Conservation (phyloP, 2,329 filamentous ascomycete genomes). For the Mariannaea elegans region DNA sequence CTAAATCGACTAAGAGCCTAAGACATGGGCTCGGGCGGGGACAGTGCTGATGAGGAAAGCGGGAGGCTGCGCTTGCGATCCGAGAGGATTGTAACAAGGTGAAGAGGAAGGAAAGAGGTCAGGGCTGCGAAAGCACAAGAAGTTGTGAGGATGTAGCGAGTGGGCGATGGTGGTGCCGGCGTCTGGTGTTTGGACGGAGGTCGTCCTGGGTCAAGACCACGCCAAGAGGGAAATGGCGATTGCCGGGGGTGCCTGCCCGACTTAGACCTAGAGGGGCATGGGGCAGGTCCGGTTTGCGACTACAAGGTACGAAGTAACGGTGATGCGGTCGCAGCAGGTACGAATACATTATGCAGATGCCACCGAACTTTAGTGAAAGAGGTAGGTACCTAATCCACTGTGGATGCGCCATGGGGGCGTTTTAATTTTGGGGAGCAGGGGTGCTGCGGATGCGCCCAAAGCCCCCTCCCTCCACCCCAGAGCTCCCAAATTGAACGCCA, state of each 20-base stretch:
- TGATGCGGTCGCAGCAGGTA: constrained; percentile 24
- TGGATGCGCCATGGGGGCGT: constrained; percentile 21
- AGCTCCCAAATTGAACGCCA: constrained; percentile 23
- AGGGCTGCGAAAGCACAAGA: constrained; percentile 25
- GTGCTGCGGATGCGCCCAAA: constrained; percentile 29
- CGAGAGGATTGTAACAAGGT: constrained; percentile 7
- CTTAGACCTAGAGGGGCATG: constrained; percentile 20
- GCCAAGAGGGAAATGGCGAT: constrained; percentile 36
- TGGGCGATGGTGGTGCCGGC: constrained; percentile 30
- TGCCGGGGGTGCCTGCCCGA: constrained; percentile 29
- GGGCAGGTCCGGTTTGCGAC: constrained; percentile 27
- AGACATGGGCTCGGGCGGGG: neutral
- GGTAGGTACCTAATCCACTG: constrained; percentile 30
- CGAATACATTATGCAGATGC: too few species aligned
- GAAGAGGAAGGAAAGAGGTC: constrained; percentile 17
- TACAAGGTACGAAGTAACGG: constrained; percentile 13
- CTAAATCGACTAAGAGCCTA: neutral
- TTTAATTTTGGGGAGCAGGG: constrained; percentile 45
- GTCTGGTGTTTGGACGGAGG: constrained; percentile 39
- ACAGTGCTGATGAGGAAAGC: neutral
- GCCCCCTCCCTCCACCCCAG: constrained; percentile 6
- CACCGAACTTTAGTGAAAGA: neutral
- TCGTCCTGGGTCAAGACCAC: constrained; percentile 26
- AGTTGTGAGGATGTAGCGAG: constrained; percentile 31
- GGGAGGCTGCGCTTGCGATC: neutral